A percentile compares a stretch with the other conserved stretches of the same genome.
phyloP scores from a whole-genome alignment of 2,329 filamentous ascomycete genomes.

The Diaporthe australafricana region DNA sequence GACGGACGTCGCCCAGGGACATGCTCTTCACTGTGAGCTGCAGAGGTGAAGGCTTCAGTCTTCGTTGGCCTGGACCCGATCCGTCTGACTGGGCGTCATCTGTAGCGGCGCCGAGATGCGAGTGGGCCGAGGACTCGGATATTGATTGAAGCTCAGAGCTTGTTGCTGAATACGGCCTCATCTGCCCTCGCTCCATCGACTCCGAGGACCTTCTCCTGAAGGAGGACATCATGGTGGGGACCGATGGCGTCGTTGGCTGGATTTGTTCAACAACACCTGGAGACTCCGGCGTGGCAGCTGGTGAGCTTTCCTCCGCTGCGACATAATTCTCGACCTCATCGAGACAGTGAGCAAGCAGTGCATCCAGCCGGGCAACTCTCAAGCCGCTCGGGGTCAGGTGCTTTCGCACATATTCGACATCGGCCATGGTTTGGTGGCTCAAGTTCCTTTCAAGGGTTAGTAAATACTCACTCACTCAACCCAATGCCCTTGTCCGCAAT shows the following conservation, averaged over 20 bases:
- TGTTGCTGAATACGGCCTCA: slow-evolving; percentile 6
- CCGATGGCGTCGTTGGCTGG: slow-evolving; percentile 20
- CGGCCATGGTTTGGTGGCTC: neutral
- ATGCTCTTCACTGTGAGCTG: neutral
- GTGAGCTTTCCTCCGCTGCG: neutral
- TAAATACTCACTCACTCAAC: neutral
- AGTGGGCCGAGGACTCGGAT: slow-evolving; percentile 11
- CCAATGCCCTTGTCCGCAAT: too few species aligned
- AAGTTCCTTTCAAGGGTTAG: slow-evolving; percentile 13
- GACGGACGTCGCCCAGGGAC: neutral
- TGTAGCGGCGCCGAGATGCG: neutral
- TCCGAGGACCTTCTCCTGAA: slow-evolving; percentile 25
- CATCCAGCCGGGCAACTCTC: slow-evolving; percentile 1
- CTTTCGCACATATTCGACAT: slow-evolving; percentile 27
- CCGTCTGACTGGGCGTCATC: slow-evolving; percentile 2
- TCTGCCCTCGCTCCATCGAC: neutral
- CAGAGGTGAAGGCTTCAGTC: slow-evolving; percentile 2
- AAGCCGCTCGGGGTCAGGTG: slow-evolving; percentile 6
- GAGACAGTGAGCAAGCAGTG: slow-evolving; percentile 27
- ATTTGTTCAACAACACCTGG: neutral
- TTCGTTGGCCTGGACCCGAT: neutral
- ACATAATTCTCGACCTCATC: slow-evolving; percentile 32
- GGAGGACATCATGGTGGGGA: slow-evolving; percentile 24
- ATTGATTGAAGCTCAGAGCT: slow-evolving; percentile 19
- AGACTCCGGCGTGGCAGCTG: neutral